Base-by-base conservation (phyloP, 768 basidiomycete genomes). In the Calocera cornea region DNA sequence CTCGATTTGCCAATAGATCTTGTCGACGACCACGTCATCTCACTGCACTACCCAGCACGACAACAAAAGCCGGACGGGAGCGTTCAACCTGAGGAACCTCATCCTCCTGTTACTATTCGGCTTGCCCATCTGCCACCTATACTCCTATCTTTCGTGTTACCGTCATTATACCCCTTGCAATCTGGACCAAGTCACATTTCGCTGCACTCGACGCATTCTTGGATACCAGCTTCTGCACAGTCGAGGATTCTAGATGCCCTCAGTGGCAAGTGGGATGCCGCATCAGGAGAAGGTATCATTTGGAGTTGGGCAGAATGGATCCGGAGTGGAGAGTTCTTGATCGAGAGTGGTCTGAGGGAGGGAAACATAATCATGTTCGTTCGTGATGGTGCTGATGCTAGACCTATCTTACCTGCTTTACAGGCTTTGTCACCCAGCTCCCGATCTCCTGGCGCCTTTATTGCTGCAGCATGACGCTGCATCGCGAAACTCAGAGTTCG, bases 221-320 rank as follows among this genome's bases (percentile, higher is more conserved):
- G 89, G 89, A 72, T 90, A 0, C 77, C 84, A 5, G 71, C 76
- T 1, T 71, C 77, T 8, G 41, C 71, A 11, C 16, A 66, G 1
- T 19, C 41, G 22, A 73, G 71, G 14, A 74, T 89, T 17, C 77
- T 77, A 22, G 68, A 74, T 16, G 72, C 74, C 11, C 77, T 90
- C 64, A 68, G 74, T n/a, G 77, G 79, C 0, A 83, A 83, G 80
- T 90, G 88, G 87, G 79, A 81, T 65, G 74, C n/a, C 1, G 19
- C 44, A 31, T 19, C 85, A 19, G 82, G 86, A 38, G 66, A 66
- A 24, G 81, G 82, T 24, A 78, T 87, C 3, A 78, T 92, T 2
- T 90, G 86, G 71, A 79, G 77, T 41, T 89, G 88, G 88, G 79
- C 89, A 54, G 89, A 90, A 74, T 86, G 80, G 75, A 81, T 91